phyloP scores from a whole-genome alignment of 495 filamentous ascomycete species.

The Mytilinidion resinicola region DNA sequence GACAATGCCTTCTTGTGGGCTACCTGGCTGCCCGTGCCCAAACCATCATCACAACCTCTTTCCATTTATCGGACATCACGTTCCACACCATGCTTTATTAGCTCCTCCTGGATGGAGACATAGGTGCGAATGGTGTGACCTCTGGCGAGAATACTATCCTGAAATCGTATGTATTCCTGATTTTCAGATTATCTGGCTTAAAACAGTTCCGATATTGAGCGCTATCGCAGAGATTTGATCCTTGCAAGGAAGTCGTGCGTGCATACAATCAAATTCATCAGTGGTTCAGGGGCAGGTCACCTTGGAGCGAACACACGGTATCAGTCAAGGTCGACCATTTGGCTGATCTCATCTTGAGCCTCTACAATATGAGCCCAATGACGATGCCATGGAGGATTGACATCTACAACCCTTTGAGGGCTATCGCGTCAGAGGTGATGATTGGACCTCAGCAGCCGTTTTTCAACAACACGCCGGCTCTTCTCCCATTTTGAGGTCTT shows the following conservation, averaged over 20 bases:
- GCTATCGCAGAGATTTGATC: not conserved
- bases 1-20: not conserved
- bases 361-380: no score
- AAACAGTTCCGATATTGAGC: no score
- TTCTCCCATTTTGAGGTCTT: no score
- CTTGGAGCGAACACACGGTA: not conserved
- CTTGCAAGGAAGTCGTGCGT: not conserved
- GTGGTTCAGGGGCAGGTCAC: not conserved
- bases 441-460: no score
- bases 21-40: not conserved
- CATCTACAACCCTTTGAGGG: no score
- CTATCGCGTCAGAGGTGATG: no score
- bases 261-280: not conserved
- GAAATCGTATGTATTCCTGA: conserved; percentile 1
- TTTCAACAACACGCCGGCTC: no score
- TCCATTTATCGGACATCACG: not conserved
- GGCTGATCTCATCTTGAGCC: no score
- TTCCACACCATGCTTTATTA: conserved; percentile 1
- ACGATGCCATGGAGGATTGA: no score
- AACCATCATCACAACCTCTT: not conserved
- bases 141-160: not conserved
- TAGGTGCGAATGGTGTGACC: conserved; percentile 9
- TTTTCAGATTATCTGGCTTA: not conserved
- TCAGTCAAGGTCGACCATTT: not conserved
- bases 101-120: not conserved